Evolutionary conservation across 1,284 basidiomycete genomes (phyloP).

Genomic region (Pseudozyma tsukubaensis): DNA sequence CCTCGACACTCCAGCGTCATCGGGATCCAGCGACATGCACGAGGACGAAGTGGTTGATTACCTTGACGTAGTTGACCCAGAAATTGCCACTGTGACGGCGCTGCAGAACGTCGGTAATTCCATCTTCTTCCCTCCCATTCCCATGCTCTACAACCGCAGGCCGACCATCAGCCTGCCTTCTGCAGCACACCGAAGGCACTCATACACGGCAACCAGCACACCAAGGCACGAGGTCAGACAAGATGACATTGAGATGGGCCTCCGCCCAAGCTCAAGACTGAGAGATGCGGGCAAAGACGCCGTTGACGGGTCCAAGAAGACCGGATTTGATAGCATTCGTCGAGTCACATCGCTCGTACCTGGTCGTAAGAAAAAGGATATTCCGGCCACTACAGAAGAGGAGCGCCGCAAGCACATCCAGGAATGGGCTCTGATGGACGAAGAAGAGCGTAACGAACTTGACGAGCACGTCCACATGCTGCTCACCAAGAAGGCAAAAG

Average conservation of each 20-base stretch:
- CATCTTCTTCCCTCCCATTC: conserved; percentile 78
- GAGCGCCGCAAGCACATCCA: conserved; percentile 58
- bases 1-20: conserved; percentile 4
- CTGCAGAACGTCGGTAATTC: conserved; percentile 82
- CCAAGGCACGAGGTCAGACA: conserved; percentile 14
- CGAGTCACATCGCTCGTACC: conserved; percentile 26
- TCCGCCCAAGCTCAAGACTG: conserved; percentile 8
- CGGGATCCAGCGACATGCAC: conserved; percentile 40
- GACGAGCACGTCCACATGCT: conserved; percentile 84
- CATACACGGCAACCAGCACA: conserved; percentile 8
- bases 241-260: conserved; percentile 40
- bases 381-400: conserved; percentile 40
- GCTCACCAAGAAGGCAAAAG: conserved; percentile 76
- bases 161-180: conserved; percentile 75
- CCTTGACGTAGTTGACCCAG: conserved; percentile 81
- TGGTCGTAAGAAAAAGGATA: conserved; percentile 27
- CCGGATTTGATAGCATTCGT: conserved; percentile 23
- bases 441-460: conserved; percentile 70
- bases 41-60: conserved; percentile 60
- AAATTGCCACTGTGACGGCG: conserved; percentile 78
- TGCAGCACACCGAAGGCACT: conserved; percentile 5
- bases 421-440: conserved; percentile 63
- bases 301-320: conserved; percentile 1
- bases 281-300: conserved; percentile 1
- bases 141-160: conserved; percentile 76